Conservation (phyloP, 2,329 filamentous ascomycete genomes). For the Canariomyces notabilis region DNA sequence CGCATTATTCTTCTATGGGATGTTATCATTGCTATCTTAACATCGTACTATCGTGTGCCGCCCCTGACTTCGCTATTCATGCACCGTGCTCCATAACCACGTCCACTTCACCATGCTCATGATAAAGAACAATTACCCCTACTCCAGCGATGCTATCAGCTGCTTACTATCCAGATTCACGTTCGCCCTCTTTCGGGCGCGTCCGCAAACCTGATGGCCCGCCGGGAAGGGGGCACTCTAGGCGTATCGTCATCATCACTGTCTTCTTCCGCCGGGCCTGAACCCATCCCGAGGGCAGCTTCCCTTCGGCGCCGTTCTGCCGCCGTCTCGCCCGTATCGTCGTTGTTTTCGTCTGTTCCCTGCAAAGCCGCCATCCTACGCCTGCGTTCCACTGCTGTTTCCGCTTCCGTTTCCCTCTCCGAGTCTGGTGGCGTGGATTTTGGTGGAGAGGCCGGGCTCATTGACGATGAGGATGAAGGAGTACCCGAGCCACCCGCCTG, state of each 20-base stretch:
- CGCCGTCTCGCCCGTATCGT: constrained; percentile 60
- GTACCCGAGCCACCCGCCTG: not conserved
- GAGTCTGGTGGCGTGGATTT: constrained; percentile 10
- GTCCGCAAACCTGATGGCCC: constrained; percentile 60
- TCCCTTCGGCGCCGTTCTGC: constrained; percentile 70
- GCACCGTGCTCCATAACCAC: not conserved
- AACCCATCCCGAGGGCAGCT: constrained; percentile 62
- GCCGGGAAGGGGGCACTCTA: constrained; percentile 46
- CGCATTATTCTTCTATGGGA: not conserved
- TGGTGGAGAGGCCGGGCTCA: constrained; percentile 10
- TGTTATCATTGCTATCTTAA: not conserved
- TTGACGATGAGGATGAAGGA: constrained; percentile 12
- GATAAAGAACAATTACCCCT: not conserved
- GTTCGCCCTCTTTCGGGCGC: constrained; percentile 23
- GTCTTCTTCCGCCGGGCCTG: constrained; percentile 39
- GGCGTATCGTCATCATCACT: constrained; percentile 55
- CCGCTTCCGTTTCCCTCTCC: constrained; percentile 38
- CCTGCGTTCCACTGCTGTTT: constrained; percentile 66
- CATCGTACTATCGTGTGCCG: too few species aligned
- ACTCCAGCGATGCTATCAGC: not conserved
- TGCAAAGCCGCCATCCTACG: constrained; percentile 55
- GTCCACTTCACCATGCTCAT: not conserved
- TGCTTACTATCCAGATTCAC: not conserved
- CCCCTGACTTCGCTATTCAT: not conserved
- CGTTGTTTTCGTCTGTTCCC: constrained; percentile 36